A percentile compares a stretch with the other conserved stretches of the same genome.
These are phyloP conservation scores for Beta macrorhiza DNA, from an alignment of 179 eudicot genomes.

Conservation along the genomic window DNA sequence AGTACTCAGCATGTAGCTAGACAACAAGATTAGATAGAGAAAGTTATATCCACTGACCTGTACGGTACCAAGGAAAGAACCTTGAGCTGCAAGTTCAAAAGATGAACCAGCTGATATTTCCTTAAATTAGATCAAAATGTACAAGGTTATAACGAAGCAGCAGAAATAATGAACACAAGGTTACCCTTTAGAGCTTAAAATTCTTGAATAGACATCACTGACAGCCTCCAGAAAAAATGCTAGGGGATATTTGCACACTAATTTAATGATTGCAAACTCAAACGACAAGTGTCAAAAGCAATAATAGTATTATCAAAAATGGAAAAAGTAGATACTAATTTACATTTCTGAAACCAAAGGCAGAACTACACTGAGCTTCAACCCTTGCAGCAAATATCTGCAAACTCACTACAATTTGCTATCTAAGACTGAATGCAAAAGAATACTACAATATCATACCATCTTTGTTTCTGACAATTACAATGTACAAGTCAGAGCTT, in stretches of 20 bases:
- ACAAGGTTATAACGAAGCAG: not conserved
- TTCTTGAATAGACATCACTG: not conserved
- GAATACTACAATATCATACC: constrained; percentile 12
- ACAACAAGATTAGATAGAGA: not conserved
- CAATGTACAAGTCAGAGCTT: constrained; percentile 24
- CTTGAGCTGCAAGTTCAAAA: not conserved
- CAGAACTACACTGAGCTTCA: constrained; percentile 1
- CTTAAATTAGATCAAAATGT: not conserved
- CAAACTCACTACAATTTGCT: constrained; percentile 10
- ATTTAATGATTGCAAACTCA: not conserved
- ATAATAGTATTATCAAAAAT: constrained; percentile 9
- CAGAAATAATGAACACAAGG: not conserved
- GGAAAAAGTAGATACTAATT: constrained; percentile 4
- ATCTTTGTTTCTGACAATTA: constrained; percentile 16
- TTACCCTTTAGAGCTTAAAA: not conserved
- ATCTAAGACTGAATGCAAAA: not conserved
- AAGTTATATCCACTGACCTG: not conserved
- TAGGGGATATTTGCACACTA: too few relatives aligned
- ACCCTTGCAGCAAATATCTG: not conserved
- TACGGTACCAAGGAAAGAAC: not conserved
- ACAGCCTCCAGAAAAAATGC: not conserved
- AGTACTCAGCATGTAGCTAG: not conserved
- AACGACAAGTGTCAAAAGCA: not conserved
- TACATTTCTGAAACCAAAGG: constrained; percentile 10
- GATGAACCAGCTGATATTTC: not conserved